Evolutionary conservation across 805 yeast species (phyloP), one percentile per base, ranked within the genome.

Genomic region (Candida bentonensis): DNA sequence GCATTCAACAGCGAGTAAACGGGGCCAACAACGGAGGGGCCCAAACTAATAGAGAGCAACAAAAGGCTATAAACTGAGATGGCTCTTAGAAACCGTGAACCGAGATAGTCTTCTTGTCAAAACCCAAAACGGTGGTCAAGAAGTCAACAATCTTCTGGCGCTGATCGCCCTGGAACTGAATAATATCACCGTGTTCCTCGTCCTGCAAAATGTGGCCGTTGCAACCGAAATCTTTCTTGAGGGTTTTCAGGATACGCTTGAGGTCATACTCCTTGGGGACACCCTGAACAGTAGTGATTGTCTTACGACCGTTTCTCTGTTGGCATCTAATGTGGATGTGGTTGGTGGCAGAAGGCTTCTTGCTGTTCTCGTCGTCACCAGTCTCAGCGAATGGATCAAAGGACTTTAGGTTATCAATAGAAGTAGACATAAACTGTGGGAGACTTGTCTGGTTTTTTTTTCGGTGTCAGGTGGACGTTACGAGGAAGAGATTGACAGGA

Each of bases 221-320:
- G 70, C 97, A 92, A 54, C 96, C 98, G 64, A 92, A 89, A 65
- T 92, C 97, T 68, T 92, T 92, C 78, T 92, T 89, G 61, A 89
- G 73, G 48, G 86, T 95, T 66, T 86, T 85, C 58, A 89, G 73
- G 58, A 89, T 87, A 63, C 89, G 85, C 74, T 89, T 89, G 65
- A 83, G 72, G 64, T 89, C 98, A 68, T 86, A 89, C 67, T 92
- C 97, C 51, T 69, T 78, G 53, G 97, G 96, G 49, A 89, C 76
- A 62, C 98, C 98, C 72, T 92, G 97, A 50, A 89, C 97, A 36
- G 98, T 89, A 54, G 98, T 89, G 64, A 89, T 78, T 51, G 97
- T 89, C 71, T 89, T 89, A 72, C 97, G 88, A 64, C 98, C 98
- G 73, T 92, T 89, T 75, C 98, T 89, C 73, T 89, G 98, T 71